Evolutionary conservation across 805 yeast genomes (phyloP), one percentile per base, ranked within the genome.

Genomic region (Nakazawaea holstii): DNA sequence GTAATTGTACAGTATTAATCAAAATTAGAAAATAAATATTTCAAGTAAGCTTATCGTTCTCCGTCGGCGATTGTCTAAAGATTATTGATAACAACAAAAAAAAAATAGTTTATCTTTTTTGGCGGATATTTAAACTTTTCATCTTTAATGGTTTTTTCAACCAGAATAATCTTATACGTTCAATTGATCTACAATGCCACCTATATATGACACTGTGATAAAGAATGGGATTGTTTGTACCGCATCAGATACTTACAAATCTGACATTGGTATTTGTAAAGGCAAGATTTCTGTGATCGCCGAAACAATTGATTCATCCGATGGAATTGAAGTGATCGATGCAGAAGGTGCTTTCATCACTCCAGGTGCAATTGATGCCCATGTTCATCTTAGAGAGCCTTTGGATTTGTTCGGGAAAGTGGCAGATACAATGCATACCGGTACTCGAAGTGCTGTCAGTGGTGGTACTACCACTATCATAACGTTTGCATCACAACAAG

Each of bases 321-420:
- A 32, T 9, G 44, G 38, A n/a, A 43, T 39, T 24, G 42, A 48
- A 39, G 26, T 49, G 11, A 55, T 58, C 36, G 78, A 75, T 56
- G 77, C 77, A 4, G 63, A 72, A 48, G 76, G 77, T 8, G 79
- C 67, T 0, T 65, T 56, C 48, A 66, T 75, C 28, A 74, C 77
- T 1, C 80, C 80, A 2, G 79, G 79, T 40, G 79, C 78, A 5
- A 67, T 75, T 35, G 80, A 75, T 53, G 64, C 75, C 0, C 79
- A 74, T 54, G 77, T 73, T 26, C 80, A 74, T 46, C 52, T 74
- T 15, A 69, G 72, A 36, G 77, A 74, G 53, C 68, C 67, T 6
- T 60, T 65, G 35, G 62, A 66, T 13, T 64, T 71, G 4, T 64
- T 70, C 1, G 74, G 74, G 36, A 43, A 42, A 27, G 46, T 49